Percentiles rank a stretch among this genome's conserved stretches.
Evolutionary conservation across 805 yeast species (phyloP).

Genomic region (Dipodascopsis uninucleata): DNA sequence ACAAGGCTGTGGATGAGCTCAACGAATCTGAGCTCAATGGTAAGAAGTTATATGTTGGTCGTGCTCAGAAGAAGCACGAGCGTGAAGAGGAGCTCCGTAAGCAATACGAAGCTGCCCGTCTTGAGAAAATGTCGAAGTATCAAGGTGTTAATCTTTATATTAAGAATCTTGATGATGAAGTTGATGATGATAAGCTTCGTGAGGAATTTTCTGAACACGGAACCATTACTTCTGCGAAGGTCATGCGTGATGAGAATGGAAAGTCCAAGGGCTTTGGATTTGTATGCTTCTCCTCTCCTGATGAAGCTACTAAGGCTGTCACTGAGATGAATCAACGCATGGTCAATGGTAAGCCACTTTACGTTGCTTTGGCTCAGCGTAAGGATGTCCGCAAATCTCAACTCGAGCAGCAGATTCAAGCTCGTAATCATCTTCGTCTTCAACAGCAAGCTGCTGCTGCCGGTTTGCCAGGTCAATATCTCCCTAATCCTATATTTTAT

Average conservation of each 20-base stretch:
- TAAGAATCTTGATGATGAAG: conserved; percentile 90
- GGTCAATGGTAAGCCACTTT: conserved; percentile 91
- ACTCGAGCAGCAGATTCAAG: conserved; percentile 95
- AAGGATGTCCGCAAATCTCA: conserved; percentile 96
- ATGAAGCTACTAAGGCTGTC: conserved; percentile 98
- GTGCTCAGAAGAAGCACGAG: conserved; percentile 99
- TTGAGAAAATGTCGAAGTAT: conserved; percentile 87
- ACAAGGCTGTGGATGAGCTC: conserved; percentile 84
- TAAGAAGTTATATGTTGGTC: conserved; percentile 87
- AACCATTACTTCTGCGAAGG: conserved; percentile 90
- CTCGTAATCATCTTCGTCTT: conserved; percentile 96
- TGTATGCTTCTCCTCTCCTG: conserved; percentile 96
- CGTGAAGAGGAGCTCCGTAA: conserved; percentile 92
- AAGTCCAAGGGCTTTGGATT: conserved; percentile 98
- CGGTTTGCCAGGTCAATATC: conserved; percentile 82
- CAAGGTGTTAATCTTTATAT: conserved; percentile 97
- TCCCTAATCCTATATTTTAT: conserved; percentile 72
- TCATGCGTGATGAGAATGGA: conserved; percentile 91
- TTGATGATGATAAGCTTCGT: conserved; percentile 85
- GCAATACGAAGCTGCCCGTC: conserved; percentile 87
- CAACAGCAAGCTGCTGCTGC: conserved; percentile 85
- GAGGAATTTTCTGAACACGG: conserved; percentile 94
- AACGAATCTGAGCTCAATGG: conserved; percentile 84
- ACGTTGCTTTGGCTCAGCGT: conserved; percentile 98
- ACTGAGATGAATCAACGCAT: conserved; percentile 97